Evolutionary conservation across 306 rosid species (phyloP).

Genomic region (Quercus robur): DNA sequence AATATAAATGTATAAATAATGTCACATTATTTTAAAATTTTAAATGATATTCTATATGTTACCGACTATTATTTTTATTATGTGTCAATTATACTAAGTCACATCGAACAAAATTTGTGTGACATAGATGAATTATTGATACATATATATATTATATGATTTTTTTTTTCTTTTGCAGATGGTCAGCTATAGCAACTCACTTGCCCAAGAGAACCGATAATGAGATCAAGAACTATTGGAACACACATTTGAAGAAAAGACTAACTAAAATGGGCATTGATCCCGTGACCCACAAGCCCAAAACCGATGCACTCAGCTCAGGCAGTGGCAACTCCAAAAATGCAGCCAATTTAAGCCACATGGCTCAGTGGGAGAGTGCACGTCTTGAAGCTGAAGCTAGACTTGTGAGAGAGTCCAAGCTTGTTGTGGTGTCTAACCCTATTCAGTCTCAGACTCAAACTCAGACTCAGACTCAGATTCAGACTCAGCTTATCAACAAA

Average conservation of each 20-base stretch:
- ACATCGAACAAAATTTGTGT: no score
- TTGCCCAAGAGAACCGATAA: slow-evolving; percentile 38
- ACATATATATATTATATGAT: no score
- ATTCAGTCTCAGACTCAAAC: not conserved
- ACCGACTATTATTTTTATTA: no score
- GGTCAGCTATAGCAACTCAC: slow-evolving; percentile 42
- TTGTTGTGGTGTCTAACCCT: not conserved
- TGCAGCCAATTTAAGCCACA: slow-evolving; percentile 35
- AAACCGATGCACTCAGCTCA: slow-evolving; percentile 21
- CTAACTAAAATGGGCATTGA: slow-evolving; percentile 36
- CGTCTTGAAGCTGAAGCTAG: slow-evolving; percentile 44
- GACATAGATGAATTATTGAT: no score
- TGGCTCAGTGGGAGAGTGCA: slow-evolving; percentile 41
- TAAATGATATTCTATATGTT: no score
- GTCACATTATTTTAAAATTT: no score
- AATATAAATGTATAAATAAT: no score
- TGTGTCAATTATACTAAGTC: no score
- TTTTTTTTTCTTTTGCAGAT: slow-evolving; percentile 10
- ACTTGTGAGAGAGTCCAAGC: slow-evolving; percentile 25
- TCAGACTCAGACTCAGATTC: not conserved
- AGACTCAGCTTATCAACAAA: slow-evolving; percentile 9
- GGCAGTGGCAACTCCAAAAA: slow-evolving; percentile 12
- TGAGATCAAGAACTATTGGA: slow-evolving; percentile 47
- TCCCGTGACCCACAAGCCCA: slow-evolving; percentile 38
- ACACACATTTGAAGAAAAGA: slow-evolving; percentile 36